phyloP scores from a whole-genome alignment of 345 rosid genomes.

The Heritiera fomes region DNA sequence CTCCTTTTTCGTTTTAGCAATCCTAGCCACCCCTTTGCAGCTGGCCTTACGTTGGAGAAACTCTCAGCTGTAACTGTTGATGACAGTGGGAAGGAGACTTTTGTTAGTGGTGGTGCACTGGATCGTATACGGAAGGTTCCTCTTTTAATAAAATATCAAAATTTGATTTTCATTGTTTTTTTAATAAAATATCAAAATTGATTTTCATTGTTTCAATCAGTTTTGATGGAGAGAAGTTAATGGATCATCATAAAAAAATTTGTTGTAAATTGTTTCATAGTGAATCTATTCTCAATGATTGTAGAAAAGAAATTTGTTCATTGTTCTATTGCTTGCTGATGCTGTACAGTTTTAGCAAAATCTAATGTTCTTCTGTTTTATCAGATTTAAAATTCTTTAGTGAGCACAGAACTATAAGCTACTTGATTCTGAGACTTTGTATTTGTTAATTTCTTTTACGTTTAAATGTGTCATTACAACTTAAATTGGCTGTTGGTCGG shows the following conservation, averaged over 20 bases:
- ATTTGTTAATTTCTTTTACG: neutral
- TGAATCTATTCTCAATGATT: neutral
- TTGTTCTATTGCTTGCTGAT: constrained; percentile 8
- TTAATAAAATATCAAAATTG: neutral
- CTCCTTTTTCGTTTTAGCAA: constrained; percentile 51
- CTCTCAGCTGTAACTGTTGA: constrained; percentile 90
- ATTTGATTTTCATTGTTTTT: neutral
- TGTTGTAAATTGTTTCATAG: neutral
- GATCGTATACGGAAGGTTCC: constrained; percentile 81
- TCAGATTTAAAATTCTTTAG: neutral
- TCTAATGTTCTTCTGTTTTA: neutral
- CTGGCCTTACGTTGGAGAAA: constrained; percentile 87
- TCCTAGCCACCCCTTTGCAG: constrained; percentile 85
- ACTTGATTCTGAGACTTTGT: neutral
- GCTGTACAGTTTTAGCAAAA: neutral
- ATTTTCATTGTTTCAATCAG: constrained; percentile 15
- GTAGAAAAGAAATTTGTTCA: neutral
- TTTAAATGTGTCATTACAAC: neutral
- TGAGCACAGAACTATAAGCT: neutral
- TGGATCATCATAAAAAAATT: neutral
- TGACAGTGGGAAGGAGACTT: constrained; percentile 88
- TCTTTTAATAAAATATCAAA: neutral
- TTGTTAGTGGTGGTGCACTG: constrained; percentile 78
- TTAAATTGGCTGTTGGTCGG: neutral
- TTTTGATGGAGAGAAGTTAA: constrained; percentile 8